Conservation (phyloP, 176 grass and related monocot genomes). For the Guadua angustifolia region DNA sequence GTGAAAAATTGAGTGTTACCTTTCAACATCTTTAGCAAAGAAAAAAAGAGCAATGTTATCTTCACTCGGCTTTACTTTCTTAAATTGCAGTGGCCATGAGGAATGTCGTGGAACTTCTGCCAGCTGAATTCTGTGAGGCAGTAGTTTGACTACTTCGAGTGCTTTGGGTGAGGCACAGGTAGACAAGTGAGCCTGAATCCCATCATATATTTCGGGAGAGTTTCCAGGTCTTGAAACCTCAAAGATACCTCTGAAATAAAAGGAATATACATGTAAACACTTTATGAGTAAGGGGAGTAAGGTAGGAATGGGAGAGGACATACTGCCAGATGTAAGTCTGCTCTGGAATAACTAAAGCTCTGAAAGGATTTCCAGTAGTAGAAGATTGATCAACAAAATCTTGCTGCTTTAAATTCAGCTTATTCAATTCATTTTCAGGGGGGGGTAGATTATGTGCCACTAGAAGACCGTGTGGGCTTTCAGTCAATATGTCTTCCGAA, state of each 20-base stretch:
- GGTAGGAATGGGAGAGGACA: conserved; percentile 52
- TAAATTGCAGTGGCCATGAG: conserved; percentile 78
- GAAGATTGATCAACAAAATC: conserved; percentile 54
- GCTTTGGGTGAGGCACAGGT: conserved; percentile 67
- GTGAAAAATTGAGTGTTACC: conserved; percentile 54
- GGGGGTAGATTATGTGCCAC: conserved; percentile 11
- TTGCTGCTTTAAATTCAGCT: conserved; percentile 45
- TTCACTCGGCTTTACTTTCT: conserved; percentile 64
- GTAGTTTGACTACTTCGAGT: conserved; percentile 61
- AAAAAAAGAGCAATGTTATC: conserved; percentile 91
- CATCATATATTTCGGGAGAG: conserved; percentile 58
- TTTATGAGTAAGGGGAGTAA: conserved; percentile 5
- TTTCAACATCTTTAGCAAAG: conserved; percentile 93
- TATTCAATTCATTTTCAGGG: conserved; percentile 43
- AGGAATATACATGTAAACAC: conserved; percentile 46
- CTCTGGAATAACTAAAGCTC: conserved; percentile 70
- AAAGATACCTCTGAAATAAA: conserved; percentile 79
- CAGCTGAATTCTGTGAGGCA: conserved; percentile 74
- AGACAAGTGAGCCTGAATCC: conserved; percentile 95
- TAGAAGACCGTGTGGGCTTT: conserved; percentile 25
- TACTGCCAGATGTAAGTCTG: conserved; percentile 95
- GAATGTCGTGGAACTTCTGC: conserved; percentile 65
- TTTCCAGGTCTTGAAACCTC: conserved; percentile 69
- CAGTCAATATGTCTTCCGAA: conserved; percentile 41
- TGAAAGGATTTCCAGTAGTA: conserved; percentile 47